Evolutionary conservation across 2,329 filamentous ascomycete species (phyloP).

Genomic region (Sporothrix dimorphospora): DNA sequence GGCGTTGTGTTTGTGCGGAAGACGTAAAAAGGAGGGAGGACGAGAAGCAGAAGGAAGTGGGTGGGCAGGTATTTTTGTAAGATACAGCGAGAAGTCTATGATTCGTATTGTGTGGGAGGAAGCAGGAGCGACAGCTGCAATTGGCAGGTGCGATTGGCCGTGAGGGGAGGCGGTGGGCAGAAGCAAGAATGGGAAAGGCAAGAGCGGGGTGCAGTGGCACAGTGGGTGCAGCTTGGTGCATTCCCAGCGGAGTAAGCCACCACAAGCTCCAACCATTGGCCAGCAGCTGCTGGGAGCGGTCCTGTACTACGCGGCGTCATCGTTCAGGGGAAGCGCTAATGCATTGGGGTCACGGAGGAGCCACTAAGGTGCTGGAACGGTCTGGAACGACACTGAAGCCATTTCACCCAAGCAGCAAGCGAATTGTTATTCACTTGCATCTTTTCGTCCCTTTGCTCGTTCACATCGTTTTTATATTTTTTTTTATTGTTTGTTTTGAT

Average conservation of each 20-base stretch:
- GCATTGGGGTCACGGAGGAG: background rate
- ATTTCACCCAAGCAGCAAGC: too few species aligned
- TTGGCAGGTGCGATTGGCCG: conserved; percentile 24
- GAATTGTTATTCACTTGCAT: too few species aligned
- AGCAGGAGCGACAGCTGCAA: background rate
- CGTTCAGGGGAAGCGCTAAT: background rate
- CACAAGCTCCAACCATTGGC: conserved; percentile 29
- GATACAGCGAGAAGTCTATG: conserved; percentile 9
- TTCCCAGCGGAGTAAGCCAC: conserved; percentile 19
- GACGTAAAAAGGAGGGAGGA: background rate
- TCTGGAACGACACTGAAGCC: too few species aligned
- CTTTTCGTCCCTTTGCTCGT: too few species aligned
- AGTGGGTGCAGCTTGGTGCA: background rate
- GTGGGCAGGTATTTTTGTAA: background rate
- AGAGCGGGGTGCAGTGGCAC: conserved; percentile 1
- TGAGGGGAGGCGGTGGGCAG: conserved; percentile 20
- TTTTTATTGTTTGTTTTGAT: background rate
- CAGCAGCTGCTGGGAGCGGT: background rate
- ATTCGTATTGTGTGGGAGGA: conserved; percentile 6
- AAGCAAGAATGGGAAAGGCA: background rate
- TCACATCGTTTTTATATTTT: background rate
- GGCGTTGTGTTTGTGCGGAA: background rate
- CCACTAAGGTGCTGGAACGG: background rate
- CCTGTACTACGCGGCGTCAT: background rate
- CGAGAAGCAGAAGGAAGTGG: background rate